These are phyloP conservation scores for Taphrina sp. DNA, from an alignment of 1,139 yeast genomes.

Conservation along the genomic window DNA sequence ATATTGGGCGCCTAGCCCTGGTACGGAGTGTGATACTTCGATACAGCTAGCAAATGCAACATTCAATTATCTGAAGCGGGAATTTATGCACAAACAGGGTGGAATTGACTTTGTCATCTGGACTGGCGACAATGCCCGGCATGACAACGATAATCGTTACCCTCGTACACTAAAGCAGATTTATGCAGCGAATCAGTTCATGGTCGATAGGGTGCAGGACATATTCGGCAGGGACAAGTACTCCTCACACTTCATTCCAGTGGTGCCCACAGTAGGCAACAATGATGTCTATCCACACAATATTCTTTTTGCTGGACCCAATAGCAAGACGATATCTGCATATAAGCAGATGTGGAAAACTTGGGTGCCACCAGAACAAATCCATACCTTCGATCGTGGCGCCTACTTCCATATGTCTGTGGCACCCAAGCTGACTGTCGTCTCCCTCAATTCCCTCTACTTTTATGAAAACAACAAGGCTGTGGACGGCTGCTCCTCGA, in stretches of 20 bases:
- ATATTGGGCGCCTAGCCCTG: conserved; percentile 74
- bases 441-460: conserved; percentile 75
- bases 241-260: conserved; percentile 43
- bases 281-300: conserved; percentile 90
- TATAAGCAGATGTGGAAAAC: conserved; percentile 68
- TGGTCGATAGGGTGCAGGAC: conserved; percentile 56
- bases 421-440: conserved; percentile 73
- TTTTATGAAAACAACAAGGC: conserved; percentile 73
- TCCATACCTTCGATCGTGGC: conserved; percentile 70
- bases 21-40: conserved; percentile 70
- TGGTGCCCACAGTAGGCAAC: conserved; percentile 53
- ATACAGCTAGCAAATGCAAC: conserved; percentile 60
- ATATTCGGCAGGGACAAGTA: conserved; percentile 49
- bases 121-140: conserved; percentile 89
- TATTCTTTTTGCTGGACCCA: conserved; percentile 78
- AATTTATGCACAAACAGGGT: conserved; percentile 51
- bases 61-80: conserved; percentile 61
- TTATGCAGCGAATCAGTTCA: conserved; percentile 62
- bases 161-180: conserved; percentile 74
- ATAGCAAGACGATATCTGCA: conserved; percentile 70
- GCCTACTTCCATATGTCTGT: conserved; percentile 74
- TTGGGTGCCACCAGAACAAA: conserved; percentile 73
- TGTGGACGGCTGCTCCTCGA: conserved; percentile 72
- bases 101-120: conserved; percentile 74
- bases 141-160: conserved; percentile 69